Percentiles rank a stretch among this genome's conserved stretches.
These are phyloP conservation scores for Fusarium sp. DNA, from an alignment of 2,329 filamentous ascomycete species.

Conservation along the genomic window DNA sequence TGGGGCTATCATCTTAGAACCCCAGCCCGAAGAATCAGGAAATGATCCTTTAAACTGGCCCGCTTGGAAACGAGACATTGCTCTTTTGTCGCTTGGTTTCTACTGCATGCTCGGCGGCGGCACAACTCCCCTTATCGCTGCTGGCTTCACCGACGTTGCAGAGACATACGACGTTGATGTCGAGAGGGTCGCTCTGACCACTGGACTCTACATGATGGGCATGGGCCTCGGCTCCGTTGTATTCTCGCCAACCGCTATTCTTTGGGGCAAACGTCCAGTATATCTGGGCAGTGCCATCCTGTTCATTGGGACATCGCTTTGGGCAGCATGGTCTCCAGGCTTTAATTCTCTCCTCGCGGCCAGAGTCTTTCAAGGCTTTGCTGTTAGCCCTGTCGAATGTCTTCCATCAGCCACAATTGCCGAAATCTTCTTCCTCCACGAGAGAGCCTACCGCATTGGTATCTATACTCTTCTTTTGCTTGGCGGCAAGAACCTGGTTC, in stretches of 20 bases:
- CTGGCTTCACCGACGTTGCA: conserved; percentile 87
- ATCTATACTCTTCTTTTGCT: conserved; percentile 92
- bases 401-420: conserved; percentile 93
- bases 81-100: conserved; percentile 84
- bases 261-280: conserved; percentile 90
- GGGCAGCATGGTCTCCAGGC: conserved; percentile 86
- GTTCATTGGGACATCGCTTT: conserved; percentile 82
- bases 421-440: conserved; percentile 96
- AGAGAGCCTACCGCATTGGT: conserved; percentile 90
- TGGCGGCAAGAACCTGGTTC: conserved; percentile 91
- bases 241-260: conserved; percentile 88
- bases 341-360: conserved; percentile 84
- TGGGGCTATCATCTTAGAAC: conserved; percentile 86
- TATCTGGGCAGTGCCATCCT: conserved; percentile 82
- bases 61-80: conserved; percentile 80
- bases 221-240: conserved; percentile 86
- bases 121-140: conserved; percentile 89
- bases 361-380: conserved; percentile 87
- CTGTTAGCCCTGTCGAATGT: conserved; percentile 91
- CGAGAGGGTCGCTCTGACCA: conserved; percentile 84
- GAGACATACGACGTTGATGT: conserved; percentile 72
- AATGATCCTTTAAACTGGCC: conserved; percentile 97
- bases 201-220: conserved; percentile 94
- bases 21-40: conserved; percentile 88
- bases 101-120: conserved; percentile 95